A percentile compares a stretch with the other conserved stretches of the same genome.
phyloP scores from a whole-genome alignment of 176 grass and related monocot species.

The Bolboschoenus planiculmis region DNA sequence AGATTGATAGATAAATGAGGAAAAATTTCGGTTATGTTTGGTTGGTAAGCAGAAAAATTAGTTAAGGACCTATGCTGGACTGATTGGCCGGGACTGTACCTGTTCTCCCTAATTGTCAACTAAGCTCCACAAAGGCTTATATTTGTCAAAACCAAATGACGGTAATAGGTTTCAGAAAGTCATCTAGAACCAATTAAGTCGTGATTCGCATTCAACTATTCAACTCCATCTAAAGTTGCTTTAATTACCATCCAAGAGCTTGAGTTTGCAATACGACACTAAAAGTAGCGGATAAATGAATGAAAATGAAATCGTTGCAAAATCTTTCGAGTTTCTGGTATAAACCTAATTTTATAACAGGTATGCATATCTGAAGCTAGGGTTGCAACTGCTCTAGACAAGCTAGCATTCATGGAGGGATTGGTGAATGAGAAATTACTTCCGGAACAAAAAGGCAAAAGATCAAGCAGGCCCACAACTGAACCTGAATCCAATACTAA shows the following conservation, averaged over 20 bases:
- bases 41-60: not conserved
- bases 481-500: too few relatives aligned
- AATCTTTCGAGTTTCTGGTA: not conserved
- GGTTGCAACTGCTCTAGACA: constrained; percentile 60
- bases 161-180: not conserved
- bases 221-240: not conserved
- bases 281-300: not conserved
- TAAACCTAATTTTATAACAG: constrained; percentile 32
- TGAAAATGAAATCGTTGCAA: not conserved
- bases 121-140: not conserved
- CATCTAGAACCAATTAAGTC: not conserved
- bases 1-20: not conserved
- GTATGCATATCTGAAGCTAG: constrained; percentile 71
- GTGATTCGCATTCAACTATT: not conserved
- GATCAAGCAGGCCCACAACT: constrained; percentile 28
- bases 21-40: not conserved
- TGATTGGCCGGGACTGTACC: not conserved
- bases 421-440: constrained; percentile 61
- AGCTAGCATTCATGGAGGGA: constrained; percentile 73
- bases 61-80: not conserved
- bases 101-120: not conserved
- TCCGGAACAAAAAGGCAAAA: constrained; percentile 35
- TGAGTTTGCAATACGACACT: not conserved
- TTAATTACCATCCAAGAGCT: not conserved
- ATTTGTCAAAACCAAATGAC: not conserved